A percentile compares a stretch with the other conserved stretches of the same genome.
phyloP scores from a whole-genome alignment of 1,139 yeast genomes.

The Nakaseomyces kungkrabaensis region DNA sequence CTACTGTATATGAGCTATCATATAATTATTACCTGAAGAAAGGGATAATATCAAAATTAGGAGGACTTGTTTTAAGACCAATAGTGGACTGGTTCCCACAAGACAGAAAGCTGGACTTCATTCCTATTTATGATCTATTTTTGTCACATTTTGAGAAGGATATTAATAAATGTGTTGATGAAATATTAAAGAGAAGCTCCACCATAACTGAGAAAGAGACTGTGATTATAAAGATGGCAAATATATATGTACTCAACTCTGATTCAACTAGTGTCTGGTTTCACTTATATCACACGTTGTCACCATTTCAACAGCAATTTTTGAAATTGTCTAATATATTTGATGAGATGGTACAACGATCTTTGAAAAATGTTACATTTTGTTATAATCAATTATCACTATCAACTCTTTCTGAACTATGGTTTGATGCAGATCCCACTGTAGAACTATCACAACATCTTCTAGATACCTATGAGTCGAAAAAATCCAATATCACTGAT shows the following conservation, averaged over 20 bases:
- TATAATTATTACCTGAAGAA: constrained; percentile 8
- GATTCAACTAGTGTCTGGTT: not conserved
- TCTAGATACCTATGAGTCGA: not conserved
- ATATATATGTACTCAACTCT: not conserved
- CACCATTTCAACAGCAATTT: not conserved
- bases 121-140: not conserved
- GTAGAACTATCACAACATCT: not conserved
- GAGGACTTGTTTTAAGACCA: not conserved
- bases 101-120: not conserved
- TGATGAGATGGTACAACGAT: not conserved
- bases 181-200: not conserved
- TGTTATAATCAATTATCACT: constrained; percentile 1
- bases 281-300: not conserved
- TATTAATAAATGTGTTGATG: not conserved
- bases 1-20: constrained; percentile 11
- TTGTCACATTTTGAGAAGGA: not conserved
- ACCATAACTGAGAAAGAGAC: not conserved
- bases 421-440: not conserved
- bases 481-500: not conserved
- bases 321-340: not conserved
- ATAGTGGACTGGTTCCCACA: not conserved
- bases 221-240: not conserved
- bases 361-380: not conserved
- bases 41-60: constrained; percentile 6
- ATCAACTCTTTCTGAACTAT: not conserved